phyloP scores from a whole-genome alignment of 345 rosid species.

The Lepidium africanum region DNA sequence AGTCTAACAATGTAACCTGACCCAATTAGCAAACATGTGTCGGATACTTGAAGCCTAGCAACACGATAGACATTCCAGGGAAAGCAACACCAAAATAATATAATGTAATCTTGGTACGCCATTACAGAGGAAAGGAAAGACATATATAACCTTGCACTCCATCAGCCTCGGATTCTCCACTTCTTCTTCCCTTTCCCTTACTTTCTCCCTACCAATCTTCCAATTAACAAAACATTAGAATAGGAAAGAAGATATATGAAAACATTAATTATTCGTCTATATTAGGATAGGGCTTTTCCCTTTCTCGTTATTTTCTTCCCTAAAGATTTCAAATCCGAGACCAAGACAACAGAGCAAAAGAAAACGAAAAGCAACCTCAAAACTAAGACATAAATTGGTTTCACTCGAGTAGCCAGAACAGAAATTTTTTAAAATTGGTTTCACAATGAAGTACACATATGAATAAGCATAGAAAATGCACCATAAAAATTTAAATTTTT shows the following conservation, averaged over 20 bases:
- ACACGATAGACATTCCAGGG: not conserved
- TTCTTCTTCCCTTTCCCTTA: conserved; percentile 54
- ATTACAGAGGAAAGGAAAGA: not conserved
- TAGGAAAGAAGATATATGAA: not conserved
- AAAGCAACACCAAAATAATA: not conserved
- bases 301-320: not conserved
- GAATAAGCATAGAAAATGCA: conserved; percentile 5
- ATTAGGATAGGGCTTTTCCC: not conserved
- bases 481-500: not conserved
- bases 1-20: not conserved
- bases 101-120: not conserved
- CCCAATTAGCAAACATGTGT: not conserved
- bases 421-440: no score
- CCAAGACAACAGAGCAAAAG: not conserved
- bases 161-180: conserved; percentile 46
- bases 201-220: conserved; percentile 57
- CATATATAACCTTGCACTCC: conserved; percentile 74
- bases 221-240: conserved; percentile 18
- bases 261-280: not conserved
- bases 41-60: not conserved
- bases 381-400: not conserved
- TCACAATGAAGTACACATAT: not conserved
- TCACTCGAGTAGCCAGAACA: not conserved
- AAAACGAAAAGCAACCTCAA: not conserved
- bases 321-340: not conserved